phyloP scores from a whole-genome alignment of 305 asterid species.

The Solanum hybrid region DNA sequence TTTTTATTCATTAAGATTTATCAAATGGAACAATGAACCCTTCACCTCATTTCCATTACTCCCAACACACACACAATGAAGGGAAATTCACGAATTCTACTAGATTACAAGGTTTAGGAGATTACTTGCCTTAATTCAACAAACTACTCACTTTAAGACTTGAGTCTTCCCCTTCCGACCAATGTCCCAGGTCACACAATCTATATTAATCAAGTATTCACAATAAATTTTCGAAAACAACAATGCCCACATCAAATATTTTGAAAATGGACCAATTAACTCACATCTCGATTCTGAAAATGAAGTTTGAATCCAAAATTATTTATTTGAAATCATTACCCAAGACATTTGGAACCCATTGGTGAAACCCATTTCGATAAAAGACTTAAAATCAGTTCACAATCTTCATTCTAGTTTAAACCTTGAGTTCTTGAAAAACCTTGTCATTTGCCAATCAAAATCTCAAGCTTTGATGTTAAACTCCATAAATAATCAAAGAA shows the following conservation, averaged over 20 bases:
- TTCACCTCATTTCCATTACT: neutral
- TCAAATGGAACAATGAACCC: neutral
- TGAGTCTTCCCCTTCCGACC: neutral
- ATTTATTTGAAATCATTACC: neutral
- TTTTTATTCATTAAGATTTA: neutral
- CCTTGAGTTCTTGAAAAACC: neutral
- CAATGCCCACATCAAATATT: neutral
- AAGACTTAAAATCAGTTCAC: neutral
- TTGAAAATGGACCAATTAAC: neutral
- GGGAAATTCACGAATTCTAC: neutral
- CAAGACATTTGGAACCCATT: neutral
- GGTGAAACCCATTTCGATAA: neutral
- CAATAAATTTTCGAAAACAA: neutral
- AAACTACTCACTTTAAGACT: neutral
- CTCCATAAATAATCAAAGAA: neutral
- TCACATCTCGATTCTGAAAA: neutral
- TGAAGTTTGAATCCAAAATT: neutral
- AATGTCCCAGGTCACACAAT: neutral
- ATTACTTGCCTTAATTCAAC: neutral
- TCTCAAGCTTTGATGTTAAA: neutral
- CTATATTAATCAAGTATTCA: neutral
- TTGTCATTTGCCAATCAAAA: neutral
- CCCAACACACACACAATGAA: neutral
- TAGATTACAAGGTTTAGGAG: neutral
- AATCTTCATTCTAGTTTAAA: too few species aligned